Conservation (phyloP, 2,329 filamentous ascomycete species). For the Alternaria sp. region DNA sequence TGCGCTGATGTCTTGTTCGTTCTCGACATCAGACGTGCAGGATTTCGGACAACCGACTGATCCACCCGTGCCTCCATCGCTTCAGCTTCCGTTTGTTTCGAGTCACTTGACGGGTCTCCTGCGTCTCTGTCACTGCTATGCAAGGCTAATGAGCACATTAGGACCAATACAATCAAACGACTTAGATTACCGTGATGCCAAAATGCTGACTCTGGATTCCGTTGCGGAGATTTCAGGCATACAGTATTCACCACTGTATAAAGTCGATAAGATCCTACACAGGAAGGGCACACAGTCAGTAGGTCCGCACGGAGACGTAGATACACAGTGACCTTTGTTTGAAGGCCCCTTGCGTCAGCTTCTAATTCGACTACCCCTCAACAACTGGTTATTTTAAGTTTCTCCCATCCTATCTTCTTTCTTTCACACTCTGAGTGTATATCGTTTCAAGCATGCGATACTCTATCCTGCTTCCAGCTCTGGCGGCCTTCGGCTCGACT, state of each 20-base stretch:
- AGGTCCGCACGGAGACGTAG: not conserved
- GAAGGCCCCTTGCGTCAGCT: not conserved
- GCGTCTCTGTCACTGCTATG: not conserved
- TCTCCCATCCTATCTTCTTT: not conserved
- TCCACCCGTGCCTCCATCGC: not conserved
- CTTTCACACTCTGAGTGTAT: not conserved
- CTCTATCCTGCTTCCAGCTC: slow-evolving; percentile 19
- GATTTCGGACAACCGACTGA: not conserved
- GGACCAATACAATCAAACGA: not conserved
- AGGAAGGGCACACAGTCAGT: not conserved
- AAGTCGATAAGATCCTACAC: not conserved
- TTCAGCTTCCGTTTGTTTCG: not conserved
- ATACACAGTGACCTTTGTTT: not conserved
- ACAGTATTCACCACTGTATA: not conserved
- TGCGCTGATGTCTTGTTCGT: not conserved
- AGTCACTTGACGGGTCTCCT: slow-evolving; percentile 1
- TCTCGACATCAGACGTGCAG: not conserved
- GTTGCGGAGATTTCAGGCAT: not conserved
- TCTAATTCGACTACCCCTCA: not conserved
- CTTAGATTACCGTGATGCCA: slow-evolving; percentile 1
- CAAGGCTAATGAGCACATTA: slow-evolving; percentile 1
- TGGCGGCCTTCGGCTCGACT: slow-evolving; percentile 13
- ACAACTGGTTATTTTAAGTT: not conserved
- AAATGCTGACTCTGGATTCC: not conserved
- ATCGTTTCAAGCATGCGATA: slow-evolving; percentile 15